Conservation (phyloP, 1,284 basidiomycete genomes). For the Naganishia cerealis region DNA sequence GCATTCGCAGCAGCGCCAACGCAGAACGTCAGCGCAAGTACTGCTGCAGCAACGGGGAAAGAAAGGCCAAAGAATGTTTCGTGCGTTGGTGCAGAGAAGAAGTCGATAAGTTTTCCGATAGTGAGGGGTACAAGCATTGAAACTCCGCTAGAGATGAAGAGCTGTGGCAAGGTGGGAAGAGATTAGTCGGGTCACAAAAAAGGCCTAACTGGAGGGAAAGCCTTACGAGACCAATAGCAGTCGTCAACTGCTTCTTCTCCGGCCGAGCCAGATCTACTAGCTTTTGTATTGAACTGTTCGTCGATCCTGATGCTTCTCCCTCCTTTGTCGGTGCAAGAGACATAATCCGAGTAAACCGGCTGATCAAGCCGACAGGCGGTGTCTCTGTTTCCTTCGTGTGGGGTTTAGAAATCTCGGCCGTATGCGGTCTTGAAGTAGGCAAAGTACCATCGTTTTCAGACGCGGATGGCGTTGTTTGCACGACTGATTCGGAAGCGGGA, state of each 20-base stretch:
- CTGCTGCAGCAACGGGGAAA: slow-evolving; percentile 73
- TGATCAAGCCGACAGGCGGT: not conserved
- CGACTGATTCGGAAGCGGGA: slow-evolving; percentile 8
- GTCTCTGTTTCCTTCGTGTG: not conserved
- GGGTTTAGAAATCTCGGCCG: not conserved
- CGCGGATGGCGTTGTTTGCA: slow-evolving; percentile 1
- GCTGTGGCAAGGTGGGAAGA: slow-evolving; percentile 34
- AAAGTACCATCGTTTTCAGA: not conserved
- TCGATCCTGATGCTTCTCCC: not conserved
- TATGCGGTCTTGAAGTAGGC: not conserved
- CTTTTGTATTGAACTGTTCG: slow-evolving; percentile 59
- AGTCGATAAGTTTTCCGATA: slow-evolving; percentile 87
- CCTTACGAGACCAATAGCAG: slow-evolving; percentile 64
- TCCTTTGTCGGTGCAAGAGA: slow-evolving; percentile 10
- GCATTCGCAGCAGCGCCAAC: slow-evolving; percentile 85
- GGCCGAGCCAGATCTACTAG: slow-evolving; percentile 73
- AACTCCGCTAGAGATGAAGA: slow-evolving; percentile 59
- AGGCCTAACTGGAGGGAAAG: not conserved
- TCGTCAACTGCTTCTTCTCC: slow-evolving; percentile 69
- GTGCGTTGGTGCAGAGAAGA: slow-evolving; percentile 66
- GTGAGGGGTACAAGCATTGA: slow-evolving; percentile 88
- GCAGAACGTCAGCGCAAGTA: slow-evolving; percentile 78
- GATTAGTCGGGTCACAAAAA: not conserved
- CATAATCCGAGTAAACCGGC: slow-evolving; percentile 2
- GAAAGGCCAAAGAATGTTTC: slow-evolving; percentile 74